Evolutionary conservation across 2,329 filamentous ascomycete genomes (phyloP), one percentile per base, ranked within the genome.

Genomic region (Nemania sp.): DNA sequence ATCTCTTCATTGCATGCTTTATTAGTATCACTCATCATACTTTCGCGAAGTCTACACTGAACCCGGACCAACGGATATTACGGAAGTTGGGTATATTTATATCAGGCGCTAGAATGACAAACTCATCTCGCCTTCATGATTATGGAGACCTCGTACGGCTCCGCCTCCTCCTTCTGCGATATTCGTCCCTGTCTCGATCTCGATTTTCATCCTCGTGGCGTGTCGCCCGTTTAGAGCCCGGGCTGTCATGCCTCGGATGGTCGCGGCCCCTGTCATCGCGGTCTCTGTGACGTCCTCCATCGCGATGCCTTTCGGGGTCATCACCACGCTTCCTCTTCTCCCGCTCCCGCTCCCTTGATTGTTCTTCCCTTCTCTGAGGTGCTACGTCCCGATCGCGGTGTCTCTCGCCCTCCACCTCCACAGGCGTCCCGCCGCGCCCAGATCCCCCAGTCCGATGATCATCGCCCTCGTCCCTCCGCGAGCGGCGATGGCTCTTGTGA

Each of bases 401-500:
- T 12, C 57, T 60, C 47, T 60, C 52, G n/a, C 68, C 66, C 37
- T 64, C 63, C 4, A 46, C 52, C n/a, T n/a, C n/a, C 21, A 64
- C 66, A 0, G 75, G 71, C 0, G 74, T 74, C 34, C 75, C 73
- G 35, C 80, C 78, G 17, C 77, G 72, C 49, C 71, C 74, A 13
- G 79, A 77, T 60, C 72, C 76, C 50, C 70, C 71, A 56, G 62
- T 66, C 64, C 67, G 68, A 25, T 32, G 58, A 9, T 72, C 66
- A 12, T 58, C 51, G 20, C 66, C 70, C 17, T 69, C 65, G 10
- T 75, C 73, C 35, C 70, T 70, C 39, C 65, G 72, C 51, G 79
- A 77, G 54, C 78, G 77, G 57, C 82, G 81, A 42, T 81, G 81
- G 60, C 80, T 78, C 58, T 80, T 74, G 60, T 77, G 77, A 29